A percentile compares a stretch with the other conserved stretches of the same genome.
These are phyloP conservation scores for Diutina neorugosa DNA, from an alignment of 1,139 yeast species.

Conservation along the genomic window DNA sequence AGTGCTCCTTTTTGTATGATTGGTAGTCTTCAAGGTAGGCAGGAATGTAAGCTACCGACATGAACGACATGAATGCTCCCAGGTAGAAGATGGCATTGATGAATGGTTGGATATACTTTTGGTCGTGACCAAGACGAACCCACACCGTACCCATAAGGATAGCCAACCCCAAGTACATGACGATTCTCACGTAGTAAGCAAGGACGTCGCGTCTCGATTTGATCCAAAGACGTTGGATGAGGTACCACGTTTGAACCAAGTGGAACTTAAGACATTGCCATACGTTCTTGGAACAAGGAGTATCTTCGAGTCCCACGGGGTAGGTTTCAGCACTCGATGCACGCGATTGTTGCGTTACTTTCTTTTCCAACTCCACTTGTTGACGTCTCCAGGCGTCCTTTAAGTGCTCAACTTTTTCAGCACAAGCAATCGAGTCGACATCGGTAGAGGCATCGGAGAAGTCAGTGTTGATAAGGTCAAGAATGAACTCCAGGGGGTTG, in stretches of 20 bases:
- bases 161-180: conserved; percentile 28
- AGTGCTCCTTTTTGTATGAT: conserved; percentile 18
- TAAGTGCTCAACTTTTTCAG: conserved; percentile 6
- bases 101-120: conserved; percentile 22
- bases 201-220: conserved; percentile 23
- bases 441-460: conserved; percentile 8
- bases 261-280: neutral
- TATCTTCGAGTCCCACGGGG: neutral
- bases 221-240: conserved; percentile 13
- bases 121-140: conserved; percentile 19
- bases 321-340: neutral
- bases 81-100: conserved; percentile 29
- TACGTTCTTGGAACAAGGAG: neutral
- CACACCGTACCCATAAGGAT: conserved; percentile 31
- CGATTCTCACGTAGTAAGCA: conserved; percentile 23
- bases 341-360: neutral
- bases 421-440: neutral
- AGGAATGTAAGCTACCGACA: conserved; percentile 32
- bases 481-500: conserved; percentile 7
- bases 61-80: conserved; percentile 32
- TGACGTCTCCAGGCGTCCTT: neutral
- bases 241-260: conserved; percentile 8
- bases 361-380: neutral
- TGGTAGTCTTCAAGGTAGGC: conserved; percentile 24
- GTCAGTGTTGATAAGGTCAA: conserved; percentile 7